Evolutionary conservation across 1,139 yeast genomes (phyloP).

Genomic region (Magnusiomyces paraingens): DNA sequence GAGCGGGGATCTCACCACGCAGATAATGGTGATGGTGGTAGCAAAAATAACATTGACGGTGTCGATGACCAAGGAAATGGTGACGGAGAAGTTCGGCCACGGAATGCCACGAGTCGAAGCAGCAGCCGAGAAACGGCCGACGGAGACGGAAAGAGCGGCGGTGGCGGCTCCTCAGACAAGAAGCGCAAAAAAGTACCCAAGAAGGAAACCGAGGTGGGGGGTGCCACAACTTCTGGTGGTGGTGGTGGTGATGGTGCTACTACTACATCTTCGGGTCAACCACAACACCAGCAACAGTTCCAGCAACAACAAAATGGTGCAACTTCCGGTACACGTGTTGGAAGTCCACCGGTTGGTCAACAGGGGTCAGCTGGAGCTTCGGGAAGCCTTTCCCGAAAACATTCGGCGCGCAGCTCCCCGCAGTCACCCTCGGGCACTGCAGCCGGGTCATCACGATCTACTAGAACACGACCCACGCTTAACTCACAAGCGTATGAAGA

Average conservation of each 20-base stretch:
- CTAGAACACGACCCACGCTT: slow-evolving; percentile 11
- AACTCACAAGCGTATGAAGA: slow-evolving; percentile 46
- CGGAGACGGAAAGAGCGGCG: not conserved
- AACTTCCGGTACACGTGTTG: not conserved
- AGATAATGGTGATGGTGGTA: not conserved
- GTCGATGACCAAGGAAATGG: not conserved
- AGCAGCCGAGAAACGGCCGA: not conserved
- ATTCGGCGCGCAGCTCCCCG: slow-evolving; percentile 2
- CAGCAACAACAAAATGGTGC: no score
- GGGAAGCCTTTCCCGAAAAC: not conserved
- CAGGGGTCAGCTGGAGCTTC: not conserved
- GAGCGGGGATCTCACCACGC: not conserved
- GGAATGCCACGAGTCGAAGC: not conserved
- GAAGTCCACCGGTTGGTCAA: not conserved
- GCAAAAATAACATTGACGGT: not conserved
- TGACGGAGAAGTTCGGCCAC: not conserved
- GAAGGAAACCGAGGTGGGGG: not conserved
- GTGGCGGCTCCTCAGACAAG: not conserved
- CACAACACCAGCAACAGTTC: not conserved
- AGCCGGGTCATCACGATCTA: slow-evolving; percentile 14
- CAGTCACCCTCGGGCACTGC: slow-evolving; percentile 13
- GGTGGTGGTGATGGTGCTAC: not conserved
- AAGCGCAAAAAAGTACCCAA: not conserved
- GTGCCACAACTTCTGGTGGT: no score
- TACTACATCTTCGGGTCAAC: not conserved